Evolutionary conservation across 2,329 filamentous ascomycete genomes (phyloP).

Genomic region (Claviceps sp.): DNA sequence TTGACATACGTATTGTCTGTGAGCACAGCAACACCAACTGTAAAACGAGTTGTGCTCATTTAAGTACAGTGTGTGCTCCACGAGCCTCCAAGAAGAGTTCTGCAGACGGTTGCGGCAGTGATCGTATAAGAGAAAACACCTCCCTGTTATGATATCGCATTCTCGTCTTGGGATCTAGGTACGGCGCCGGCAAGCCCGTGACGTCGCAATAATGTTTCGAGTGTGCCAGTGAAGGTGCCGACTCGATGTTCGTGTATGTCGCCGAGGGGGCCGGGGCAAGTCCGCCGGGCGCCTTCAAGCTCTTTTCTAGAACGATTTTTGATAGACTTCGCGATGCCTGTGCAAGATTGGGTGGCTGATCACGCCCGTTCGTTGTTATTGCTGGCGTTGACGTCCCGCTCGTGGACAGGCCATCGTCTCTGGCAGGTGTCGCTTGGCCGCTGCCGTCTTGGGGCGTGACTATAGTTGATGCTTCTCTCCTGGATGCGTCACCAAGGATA

Average conservation of each 20-base stretch:
- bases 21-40: neutral
- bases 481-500: slow-evolving; percentile 76
- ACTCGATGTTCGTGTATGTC: slow-evolving; percentile 95
- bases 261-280: slow-evolving; percentile 45
- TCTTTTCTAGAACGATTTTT: slow-evolving; percentile 80
- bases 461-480: slow-evolving; percentile 78
- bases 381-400: slow-evolving; percentile 46
- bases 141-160: slow-evolving; percentile 88
- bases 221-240: slow-evolving; percentile 74
- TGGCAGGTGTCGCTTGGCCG: slow-evolving; percentile 54
- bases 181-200: slow-evolving; percentile 81
- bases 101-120: slow-evolving; percentile 64
- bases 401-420: slow-evolving; percentile 40
- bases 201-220: slow-evolving; percentile 90
- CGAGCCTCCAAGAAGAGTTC: slow-evolving; percentile 84
- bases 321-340: slow-evolving; percentile 79
- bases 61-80: slow-evolving; percentile 85
- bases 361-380: slow-evolving; percentile 22
- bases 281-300: slow-evolving; percentile 30
- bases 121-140: slow-evolving; percentile 72
- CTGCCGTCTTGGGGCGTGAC: slow-evolving; percentile 65
- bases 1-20: neutral
- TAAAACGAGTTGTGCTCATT: slow-evolving; percentile 37
- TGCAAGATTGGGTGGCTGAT: slow-evolving; percentile 57
- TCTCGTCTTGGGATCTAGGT: slow-evolving; percentile 88